Evolutionary conservation across 2,329 filamentous ascomycete species (phyloP), one percentile per base, ranked within the genome.

Genomic region (Talaromyces piceae): DNA sequence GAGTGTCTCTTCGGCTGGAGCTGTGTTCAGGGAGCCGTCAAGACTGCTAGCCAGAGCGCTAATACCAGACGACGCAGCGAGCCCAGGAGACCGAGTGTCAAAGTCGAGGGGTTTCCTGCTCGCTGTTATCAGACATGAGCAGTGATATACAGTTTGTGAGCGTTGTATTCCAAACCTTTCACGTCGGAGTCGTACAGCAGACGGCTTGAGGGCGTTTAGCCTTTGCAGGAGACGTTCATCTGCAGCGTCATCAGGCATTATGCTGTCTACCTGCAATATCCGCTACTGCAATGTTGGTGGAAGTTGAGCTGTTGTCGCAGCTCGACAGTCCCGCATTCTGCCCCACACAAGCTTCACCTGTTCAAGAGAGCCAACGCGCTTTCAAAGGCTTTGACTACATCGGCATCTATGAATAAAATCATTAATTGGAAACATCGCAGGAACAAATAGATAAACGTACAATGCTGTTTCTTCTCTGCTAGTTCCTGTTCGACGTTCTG

Each of bases 391-490:
- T 69, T 70, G 12, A 76, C 68, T 31, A 75, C 72, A 53, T 72
- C 69, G 48, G 59, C 56, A 59, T 73, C 72, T 54, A 27, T 41
- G 9, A 18, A 18, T 20, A 23, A 8, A 18, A 7, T 22, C 28
- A 45, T 49, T 25, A 55, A n/a, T n/a, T n/a, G 27, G n/a, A 55
- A 61, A 41, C 64, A 59, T 27, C 41, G 20, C 41, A 13, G 30
- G 33, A 23, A 43, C 37, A 41, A n/a, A 16, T 25, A 28, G 27
- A 30, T 26, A 9, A n/a, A 18, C 12, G 9, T 72, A 95, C 90
- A 88, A 61, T 95, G 90, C 54, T 84, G 77, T 62, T 90, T 86
- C 64, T 86, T 93, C 58, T 84, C 78, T 49, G 83, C 81, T 51
- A 95, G 75, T 23, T 76, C 79, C 33, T 81, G 74, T 65, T 95